Base-by-base conservation (phyloP, 1,284 basidiomycete species). In the Trametes sp. region DNA sequence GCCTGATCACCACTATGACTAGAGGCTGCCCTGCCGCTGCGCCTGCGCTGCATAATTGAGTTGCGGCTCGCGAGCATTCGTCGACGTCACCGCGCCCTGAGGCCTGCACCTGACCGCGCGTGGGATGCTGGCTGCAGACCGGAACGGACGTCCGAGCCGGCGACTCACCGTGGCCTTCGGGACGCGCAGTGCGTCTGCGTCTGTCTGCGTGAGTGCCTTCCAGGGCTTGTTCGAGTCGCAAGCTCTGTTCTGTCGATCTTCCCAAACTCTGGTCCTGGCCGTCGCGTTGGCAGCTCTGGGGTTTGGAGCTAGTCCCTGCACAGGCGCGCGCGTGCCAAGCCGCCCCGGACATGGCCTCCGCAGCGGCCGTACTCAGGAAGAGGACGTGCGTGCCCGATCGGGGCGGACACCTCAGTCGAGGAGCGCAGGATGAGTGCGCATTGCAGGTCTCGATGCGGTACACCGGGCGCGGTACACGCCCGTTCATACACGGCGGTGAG, bases 141-240 rank as follows among this genome's bases (percentile, higher is more conserved):
- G 50, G 50, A 16, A 24, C 50, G 50, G 50, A 16, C n/a, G 21
- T 24, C 50, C 50, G 50, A 51, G 50, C 33, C 50, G 50, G 50
- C 33, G 50, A 51, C 50, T 35, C n/a, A 35, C 45, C 45, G 45
- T 28, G 16, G 42, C 19, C 6, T 6, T 4, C 42, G 16, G 11
- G 23, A 23, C 23, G 16, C 42, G n/a, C 42, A 5, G 38, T 8
- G 11, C 38, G n/a, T n/a, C 21, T 42, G 41, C 41, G 41, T n/a
- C 19, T 42, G n/a, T n/a, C 21, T 42, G 41, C 16, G 11, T 10
- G 16, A n/a, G 11, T n/a, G 21, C 13, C 23, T 24, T 26, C 24
- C 14, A 21, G 44, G n/a, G 44, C 44, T 46, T 46, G 44, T 46
- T 46, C n/a, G n/a, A n/a, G n/a, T n/a, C n/a, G n/a, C n/a, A n/a